Evolutionary conservation across 257 asterid species (phyloP).

Genomic region (Rauvolfia tetraphylla): DNA sequence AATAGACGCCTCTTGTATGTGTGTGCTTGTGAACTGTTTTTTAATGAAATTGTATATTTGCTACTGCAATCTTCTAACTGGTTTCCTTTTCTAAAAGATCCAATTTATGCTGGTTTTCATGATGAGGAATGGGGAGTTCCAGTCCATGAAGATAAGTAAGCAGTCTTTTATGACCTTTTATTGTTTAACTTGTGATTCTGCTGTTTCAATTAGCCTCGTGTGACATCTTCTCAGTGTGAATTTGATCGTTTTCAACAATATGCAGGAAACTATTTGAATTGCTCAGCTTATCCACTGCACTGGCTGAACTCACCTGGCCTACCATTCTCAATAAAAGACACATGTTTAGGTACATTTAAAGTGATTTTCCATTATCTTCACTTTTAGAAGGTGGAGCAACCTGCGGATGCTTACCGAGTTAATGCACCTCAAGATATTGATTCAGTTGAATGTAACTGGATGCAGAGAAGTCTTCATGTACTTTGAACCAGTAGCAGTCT

Average conservation of each 20-base stretch:
- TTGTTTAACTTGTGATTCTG: slow-evolving; percentile 11
- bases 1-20: neutral
- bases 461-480: slow-evolving; percentile 87
- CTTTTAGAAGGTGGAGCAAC: slow-evolving; percentile 16
- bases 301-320: slow-evolving; percentile 96
- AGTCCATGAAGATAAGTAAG: slow-evolving; percentile 76
- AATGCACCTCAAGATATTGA: slow-evolving; percentile 19
- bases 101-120: slow-evolving; percentile 70
- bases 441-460: slow-evolving; percentile 25
- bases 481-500: slow-evolving; percentile 78
- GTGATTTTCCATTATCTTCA: slow-evolving; percentile 6
- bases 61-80: slow-evolving; percentile 31
- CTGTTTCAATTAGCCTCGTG: slow-evolving; percentile 6
- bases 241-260: slow-evolving; percentile 20
- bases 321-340: slow-evolving; percentile 72
- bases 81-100: slow-evolving; percentile 42
- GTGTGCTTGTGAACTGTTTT: neutral
- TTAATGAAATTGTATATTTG: neutral
- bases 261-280: slow-evolving; percentile 88
- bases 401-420: neutral
- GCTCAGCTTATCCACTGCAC: slow-evolving; percentile 80
- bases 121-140: slow-evolving; percentile 99
- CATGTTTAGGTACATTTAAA: slow-evolving; percentile 54
- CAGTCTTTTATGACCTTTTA: slow-evolving; percentile 18
- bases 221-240: slow-evolving; percentile 24